phyloP scores from a whole-genome alignment of 352 stramenopile genomes.

The Pythium myriotylum region DNA sequence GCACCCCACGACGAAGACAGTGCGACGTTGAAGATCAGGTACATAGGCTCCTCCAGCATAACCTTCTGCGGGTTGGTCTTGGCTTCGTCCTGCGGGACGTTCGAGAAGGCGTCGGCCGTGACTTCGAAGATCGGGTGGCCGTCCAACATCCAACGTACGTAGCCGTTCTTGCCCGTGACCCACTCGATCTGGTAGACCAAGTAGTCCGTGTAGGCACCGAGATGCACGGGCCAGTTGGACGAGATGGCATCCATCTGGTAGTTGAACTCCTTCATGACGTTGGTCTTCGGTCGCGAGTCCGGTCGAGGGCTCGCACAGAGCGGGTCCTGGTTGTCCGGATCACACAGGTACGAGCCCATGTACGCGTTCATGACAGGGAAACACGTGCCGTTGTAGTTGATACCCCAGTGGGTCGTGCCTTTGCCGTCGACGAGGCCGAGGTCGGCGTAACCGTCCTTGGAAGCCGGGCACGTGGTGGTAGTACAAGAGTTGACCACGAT shows the following conservation, averaged over 20 bases:
- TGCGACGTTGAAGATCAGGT: constrained; percentile 93
- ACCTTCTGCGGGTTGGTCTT: constrained; percentile 67
- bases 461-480: constrained; percentile 42
- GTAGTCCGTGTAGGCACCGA: constrained; percentile 61
- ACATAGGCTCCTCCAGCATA: constrained; percentile 91
- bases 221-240: constrained; percentile 70
- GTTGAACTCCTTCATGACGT: constrained; percentile 67
- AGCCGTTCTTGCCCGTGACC: constrained; percentile 65
- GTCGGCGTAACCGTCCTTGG: constrained; percentile 56
- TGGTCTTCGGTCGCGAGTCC: constrained; percentile 40
- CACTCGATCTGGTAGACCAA: constrained; percentile 75
- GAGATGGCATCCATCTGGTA: constrained; percentile 84
- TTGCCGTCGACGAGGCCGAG: constrained; percentile 53
- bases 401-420: constrained; percentile 28
- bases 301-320: constrained; percentile 48
- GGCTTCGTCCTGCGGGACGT: constrained; percentile 49
- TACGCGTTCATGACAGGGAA: constrained; percentile 20
- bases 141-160: constrained; percentile 74
- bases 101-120: constrained; percentile 49
- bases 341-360: constrained; percentile 37
- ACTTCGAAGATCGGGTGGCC: constrained; percentile 65
- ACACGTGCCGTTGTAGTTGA: constrained; percentile 29
- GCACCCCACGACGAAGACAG: constrained; percentile 89
- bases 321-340: constrained; percentile 38
- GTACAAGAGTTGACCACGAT: constrained; percentile 56